These are phyloP conservation scores for Periglandula ipomoeae DNA, from an alignment of 2,329 filamentous ascomycete species.

Conservation along the genomic window DNA sequence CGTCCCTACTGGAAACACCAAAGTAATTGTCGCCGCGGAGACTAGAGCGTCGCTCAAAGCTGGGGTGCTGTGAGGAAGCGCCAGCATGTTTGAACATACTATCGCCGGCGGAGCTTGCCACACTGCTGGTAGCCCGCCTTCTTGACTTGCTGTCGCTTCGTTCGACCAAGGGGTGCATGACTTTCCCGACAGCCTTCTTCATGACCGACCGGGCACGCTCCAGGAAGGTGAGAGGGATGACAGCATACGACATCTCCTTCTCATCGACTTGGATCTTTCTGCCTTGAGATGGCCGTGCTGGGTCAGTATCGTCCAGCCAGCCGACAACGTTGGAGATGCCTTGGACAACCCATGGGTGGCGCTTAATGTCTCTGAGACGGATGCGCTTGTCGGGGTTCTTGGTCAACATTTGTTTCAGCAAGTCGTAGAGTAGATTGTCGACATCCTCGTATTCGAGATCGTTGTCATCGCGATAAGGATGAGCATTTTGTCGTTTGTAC, in stretches of 20 bases:
- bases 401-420: slow-evolving; percentile 68
- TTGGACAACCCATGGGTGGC: slow-evolving; percentile 81
- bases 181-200: slow-evolving; percentile 55
- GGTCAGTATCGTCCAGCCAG: slow-evolving; percentile 95
- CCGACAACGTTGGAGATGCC: slow-evolving; percentile 63
- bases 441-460: slow-evolving; percentile 80
- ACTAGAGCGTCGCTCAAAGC: slow-evolving; percentile 44
- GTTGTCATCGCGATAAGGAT: slow-evolving; percentile 65
- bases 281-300: slow-evolving; percentile 65
- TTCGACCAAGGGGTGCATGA: slow-evolving; percentile 52
- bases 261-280: slow-evolving; percentile 88
- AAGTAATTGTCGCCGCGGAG: slow-evolving; percentile 48
- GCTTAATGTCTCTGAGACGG: slow-evolving; percentile 82
- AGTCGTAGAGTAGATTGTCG: slow-evolving; percentile 68
- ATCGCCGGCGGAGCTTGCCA: slow-evolving; percentile 54
- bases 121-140: slow-evolving; percentile 51
- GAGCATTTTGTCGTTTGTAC: slow-evolving; percentile 48
- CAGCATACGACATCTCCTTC: slow-evolving; percentile 79
- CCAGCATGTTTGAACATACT: slow-evolving; percentile 34
- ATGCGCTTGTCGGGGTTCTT: slow-evolving; percentile 90
- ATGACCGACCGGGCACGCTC: slow-evolving; percentile 76
- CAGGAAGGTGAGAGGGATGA: slow-evolving; percentile 80
- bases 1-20: slow-evolving; percentile 28
- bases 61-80: slow-evolving; percentile 44
- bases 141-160: slow-evolving; percentile 46